Evolutionary conservation across 106 monocot species (phyloP), one percentile per base, ranked within the genome.

Genomic region (Dendrobium huoshanense): DNA sequence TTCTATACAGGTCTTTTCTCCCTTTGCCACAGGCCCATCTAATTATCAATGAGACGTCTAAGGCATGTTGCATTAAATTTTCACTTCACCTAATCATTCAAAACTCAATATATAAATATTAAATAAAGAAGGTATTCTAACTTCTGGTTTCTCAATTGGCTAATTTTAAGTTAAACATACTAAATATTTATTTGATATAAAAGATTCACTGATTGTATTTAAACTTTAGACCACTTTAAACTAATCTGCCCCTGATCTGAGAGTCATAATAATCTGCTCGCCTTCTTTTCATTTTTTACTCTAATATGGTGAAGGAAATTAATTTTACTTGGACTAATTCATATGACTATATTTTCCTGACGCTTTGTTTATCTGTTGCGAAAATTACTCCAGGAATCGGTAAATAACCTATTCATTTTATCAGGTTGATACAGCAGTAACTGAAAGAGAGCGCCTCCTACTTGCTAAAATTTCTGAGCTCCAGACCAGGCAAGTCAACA

Each of bases 391-490:
- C 24, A 24, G 9, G 47, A 77, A 10, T 27, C 74, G 48, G 31
- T 9, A 80, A 81, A 83, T 67, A 55, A 77, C 56, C 75, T 33
- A 18, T 77, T 56, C 72, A 17, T 4, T 73, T 79, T 79, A 29
- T 10, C 82, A 87, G 89, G 81, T 73, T 75, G 92, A 92, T 58
- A 51, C 85, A 79, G 81, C 82, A 73, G 77, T 84, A 9, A 87
- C 88, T 41, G 96, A 96, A 86, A 90, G 90, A 83, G 96, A 96
- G 81, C 94, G 93, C 37, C 55, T 90, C 64, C 84, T 96, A 65
- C 92, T 92, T 83, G 20, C 77, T 72, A 94, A 86, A 81, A 94
- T 96, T 72, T 89, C 90, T 77, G 96, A 94, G 72, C 86, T 96
- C 17, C 94, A 96, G 84, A 75, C 89, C 59, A 94, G 90, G 96